These are phyloP conservation scores for Tilletia setariae DNA, from an alignment of 1,284 basidiomycete species.

Conservation along the genomic window DNA sequence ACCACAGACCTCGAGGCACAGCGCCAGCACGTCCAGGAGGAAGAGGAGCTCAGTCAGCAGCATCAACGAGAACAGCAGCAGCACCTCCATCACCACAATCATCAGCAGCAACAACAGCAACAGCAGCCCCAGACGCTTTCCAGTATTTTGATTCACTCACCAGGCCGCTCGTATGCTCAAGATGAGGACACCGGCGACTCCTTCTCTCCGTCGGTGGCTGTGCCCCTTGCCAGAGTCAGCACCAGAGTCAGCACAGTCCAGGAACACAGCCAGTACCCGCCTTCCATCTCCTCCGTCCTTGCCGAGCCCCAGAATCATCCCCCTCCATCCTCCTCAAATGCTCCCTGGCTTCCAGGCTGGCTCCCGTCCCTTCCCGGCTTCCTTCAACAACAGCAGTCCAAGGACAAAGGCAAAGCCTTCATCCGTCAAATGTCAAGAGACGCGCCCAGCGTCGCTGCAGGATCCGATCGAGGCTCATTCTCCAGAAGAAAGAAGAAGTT, in stretches of 20 bases:
- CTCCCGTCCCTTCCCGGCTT: conserved; percentile 14
- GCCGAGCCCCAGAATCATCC: not conserved
- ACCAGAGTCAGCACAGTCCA: not conserved
- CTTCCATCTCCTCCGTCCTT: conserved; percentile 3
- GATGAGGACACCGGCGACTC: not conserved
- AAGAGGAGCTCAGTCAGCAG: no score
- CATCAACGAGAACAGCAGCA: not conserved
- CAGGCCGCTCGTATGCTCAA: not conserved
- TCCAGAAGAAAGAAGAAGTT: not conserved
- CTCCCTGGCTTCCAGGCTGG: not conserved
- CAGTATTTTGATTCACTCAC: conserved; percentile 10
- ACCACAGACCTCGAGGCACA: no score
- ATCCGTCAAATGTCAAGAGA: not conserved
- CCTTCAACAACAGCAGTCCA: conserved; percentile 30
- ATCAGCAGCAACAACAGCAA: not conserved
- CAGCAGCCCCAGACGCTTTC: not conserved
- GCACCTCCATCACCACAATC: not conserved
- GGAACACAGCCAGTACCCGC: not conserved
- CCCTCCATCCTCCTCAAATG: not conserved
- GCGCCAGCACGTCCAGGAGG: no score
- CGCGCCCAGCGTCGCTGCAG: not conserved
- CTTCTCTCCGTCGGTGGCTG: not conserved
- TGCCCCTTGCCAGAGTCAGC: not conserved
- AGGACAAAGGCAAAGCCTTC: conserved; percentile 2
- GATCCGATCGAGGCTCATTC: not conserved